Evolutionary conservation across 177 flowering plant genomes (phyloP).

Genomic region (Vitis hybrid): DNA sequence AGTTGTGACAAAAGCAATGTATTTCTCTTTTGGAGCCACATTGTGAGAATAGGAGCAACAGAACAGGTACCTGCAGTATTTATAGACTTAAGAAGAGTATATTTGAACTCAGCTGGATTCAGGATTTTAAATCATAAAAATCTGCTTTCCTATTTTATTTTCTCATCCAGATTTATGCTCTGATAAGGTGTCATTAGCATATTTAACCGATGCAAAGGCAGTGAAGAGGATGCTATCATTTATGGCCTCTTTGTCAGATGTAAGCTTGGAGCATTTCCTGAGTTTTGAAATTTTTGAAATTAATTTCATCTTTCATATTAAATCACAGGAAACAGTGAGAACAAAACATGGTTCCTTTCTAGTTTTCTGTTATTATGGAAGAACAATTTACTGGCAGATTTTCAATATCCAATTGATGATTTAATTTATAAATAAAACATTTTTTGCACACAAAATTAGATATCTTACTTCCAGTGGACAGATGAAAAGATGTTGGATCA

Average conservation of each 20-base stretch:
- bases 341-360: not conserved
- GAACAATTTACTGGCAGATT: not conserved
- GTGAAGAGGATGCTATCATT: not conserved
- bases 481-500: too few relatives aligned
- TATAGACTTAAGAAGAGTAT: not conserved
- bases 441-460: too few relatives aligned
- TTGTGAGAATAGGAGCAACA: conserved; percentile 96
- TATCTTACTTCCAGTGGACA: too few relatives aligned
- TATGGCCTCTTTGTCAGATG: not conserved
- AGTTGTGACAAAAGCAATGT: conserved; percentile 87
- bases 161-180: not conserved
- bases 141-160: not conserved
- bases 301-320: not conserved
- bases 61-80: conserved; percentile 73
- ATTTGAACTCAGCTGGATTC: not conserved
- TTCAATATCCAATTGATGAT: not conserved
- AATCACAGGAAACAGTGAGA: not conserved
- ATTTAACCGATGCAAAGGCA: not conserved
- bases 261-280: not conserved
- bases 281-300: not conserved
- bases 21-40: conserved; percentile 94
- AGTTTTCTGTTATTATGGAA: not conserved
- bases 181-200: not conserved
- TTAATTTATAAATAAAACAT: too few relatives aligned
- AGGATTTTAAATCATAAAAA: not conserved